A percentile compares a stretch with the other conserved stretches of the same genome.
These are phyloP conservation scores for Fraxinus ornus DNA, from an alignment of 305 asterid genomes.

Conservation along the genomic window DNA sequence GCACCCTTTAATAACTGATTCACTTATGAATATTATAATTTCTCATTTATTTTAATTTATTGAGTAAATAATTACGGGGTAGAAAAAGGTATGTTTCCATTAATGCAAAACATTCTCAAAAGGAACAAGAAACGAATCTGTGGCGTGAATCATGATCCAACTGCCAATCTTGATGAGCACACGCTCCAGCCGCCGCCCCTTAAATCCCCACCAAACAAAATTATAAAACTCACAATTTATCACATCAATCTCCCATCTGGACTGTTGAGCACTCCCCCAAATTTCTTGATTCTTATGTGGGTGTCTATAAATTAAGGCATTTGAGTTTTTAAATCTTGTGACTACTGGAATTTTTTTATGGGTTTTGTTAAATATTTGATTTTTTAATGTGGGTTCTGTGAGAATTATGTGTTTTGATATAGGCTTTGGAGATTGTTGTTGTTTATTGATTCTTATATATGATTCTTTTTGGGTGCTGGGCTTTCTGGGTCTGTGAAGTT, in stretches of 20 bases:
- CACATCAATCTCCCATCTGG: not conserved
- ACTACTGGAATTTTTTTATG: slow-evolving; percentile 5
- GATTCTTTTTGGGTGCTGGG: slow-evolving; percentile 8
- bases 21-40: not conserved
- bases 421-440: slow-evolving; percentile 23
- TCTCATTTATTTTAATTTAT: not conserved
- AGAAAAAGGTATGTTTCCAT: not conserved
- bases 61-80: not conserved
- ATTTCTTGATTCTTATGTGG: slow-evolving; percentile 1
- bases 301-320: not conserved
- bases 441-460: slow-evolving; percentile 5
- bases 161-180: too few relatives aligned
- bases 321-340: not conserved
- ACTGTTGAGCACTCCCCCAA: not conserved
- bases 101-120: slow-evolving; percentile 3
- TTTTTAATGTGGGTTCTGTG: slow-evolving; percentile 25
- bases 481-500: slow-evolving; percentile 9
- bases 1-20: not conserved
- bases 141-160: too few relatives aligned
- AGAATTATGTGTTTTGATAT: slow-evolving; percentile 24
- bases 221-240: not conserved
- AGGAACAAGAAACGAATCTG: not conserved
- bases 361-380: slow-evolving; percentile 24
- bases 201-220: not conserved
- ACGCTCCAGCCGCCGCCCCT: too few relatives aligned